Base-by-base conservation (phyloP, 345 rosid genomes). In the Hibiscus tridactylites region DNA sequence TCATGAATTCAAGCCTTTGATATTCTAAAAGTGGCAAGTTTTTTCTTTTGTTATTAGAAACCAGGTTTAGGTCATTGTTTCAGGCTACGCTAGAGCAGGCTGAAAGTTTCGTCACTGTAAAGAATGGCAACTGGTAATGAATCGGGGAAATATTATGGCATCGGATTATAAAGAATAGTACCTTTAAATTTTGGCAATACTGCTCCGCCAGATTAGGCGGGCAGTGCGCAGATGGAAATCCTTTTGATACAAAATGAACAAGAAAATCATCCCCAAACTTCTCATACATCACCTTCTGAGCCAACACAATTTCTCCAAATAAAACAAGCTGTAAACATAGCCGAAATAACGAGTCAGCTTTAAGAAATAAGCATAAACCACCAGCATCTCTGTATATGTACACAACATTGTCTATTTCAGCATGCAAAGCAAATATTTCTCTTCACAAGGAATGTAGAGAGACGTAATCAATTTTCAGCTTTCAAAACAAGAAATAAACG, bases 201-300 rank as follows among this genome's bases (percentile, higher is more conserved):
- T 92, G 92, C 58, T 85, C 86, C 24, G 85, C 93, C 82, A 90
- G 78, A 79, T 88, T 86, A 68, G 67, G 93, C 63, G 91, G 92
- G 71, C 93, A 88, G 61, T 78, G 83, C 37, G 77, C 83, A 19
- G 90, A 73, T 54, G 84, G 79, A 74, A 92, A 82, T 65, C 80
- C 77, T 79, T 87, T 83, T 1, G 91, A 83, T 75, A 88, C 81
- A 66, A 95, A 83, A 72, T 81, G 83, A 64, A 78, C 63, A 69
- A 91, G 91, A 80, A 90, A 90, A 46, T 82, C 89, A 74, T 88
- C 79, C 63, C 99, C 99, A 79, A 89, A 90, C 75, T 84, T 88
- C 84, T 90, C 99, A 61, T 89, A 92, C 97, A 95, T 92, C 79
- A 92, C 85, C 81, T 89, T 95, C 88, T 95, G 97, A 78, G 88